Evolutionary conservation across 179 eudicot genomes (phyloP).

Genomic region (Amaranthus tricolor): DNA sequence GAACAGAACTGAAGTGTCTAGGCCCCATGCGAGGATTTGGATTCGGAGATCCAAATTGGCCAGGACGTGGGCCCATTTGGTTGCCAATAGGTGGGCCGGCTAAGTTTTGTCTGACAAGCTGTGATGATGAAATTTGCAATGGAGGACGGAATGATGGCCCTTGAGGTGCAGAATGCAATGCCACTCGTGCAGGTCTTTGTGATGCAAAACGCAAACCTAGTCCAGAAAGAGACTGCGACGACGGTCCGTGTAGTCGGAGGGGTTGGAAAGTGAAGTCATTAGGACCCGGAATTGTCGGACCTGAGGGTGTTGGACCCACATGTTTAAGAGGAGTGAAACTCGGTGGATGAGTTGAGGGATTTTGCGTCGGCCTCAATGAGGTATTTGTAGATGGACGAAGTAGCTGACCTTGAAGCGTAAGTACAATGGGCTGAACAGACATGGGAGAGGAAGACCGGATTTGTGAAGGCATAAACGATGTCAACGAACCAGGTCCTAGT

Average conservation of each 20-base stretch:
- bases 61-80: slow-evolving; percentile 47
- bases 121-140: slow-evolving; percentile 37
- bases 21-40: slow-evolving; percentile 45
- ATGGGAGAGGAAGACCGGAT: slow-evolving; percentile 34
- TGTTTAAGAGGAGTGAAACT: slow-evolving; percentile 54
- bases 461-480: slow-evolving; percentile 32
- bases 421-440: slow-evolving; percentile 28
- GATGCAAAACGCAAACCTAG: slow-evolving; percentile 35
- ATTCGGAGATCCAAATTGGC: slow-evolving; percentile 37
- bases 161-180: slow-evolving; percentile 44
- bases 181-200: slow-evolving; percentile 36
- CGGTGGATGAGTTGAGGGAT: slow-evolving; percentile 36
- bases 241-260: slow-evolving; percentile 47
- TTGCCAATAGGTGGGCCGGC: slow-evolving; percentile 46
- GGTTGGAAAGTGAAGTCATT: slow-evolving; percentile 83
- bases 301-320: slow-evolving; percentile 35
- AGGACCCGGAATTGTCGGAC: slow-evolving; percentile 45
- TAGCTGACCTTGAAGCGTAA: slow-evolving; percentile 28
- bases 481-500: slow-evolving; percentile 25
- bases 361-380: slow-evolving; percentile 32
- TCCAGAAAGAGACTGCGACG: slow-evolving; percentile 39
- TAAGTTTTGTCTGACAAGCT: slow-evolving; percentile 41
- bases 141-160: slow-evolving; percentile 49
- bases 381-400: slow-evolving; percentile 30
- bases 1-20: slow-evolving; percentile 40